Conservation (phyloP, 1,139 yeast genomes). For the Wickerhamomyces sp. region DNA sequence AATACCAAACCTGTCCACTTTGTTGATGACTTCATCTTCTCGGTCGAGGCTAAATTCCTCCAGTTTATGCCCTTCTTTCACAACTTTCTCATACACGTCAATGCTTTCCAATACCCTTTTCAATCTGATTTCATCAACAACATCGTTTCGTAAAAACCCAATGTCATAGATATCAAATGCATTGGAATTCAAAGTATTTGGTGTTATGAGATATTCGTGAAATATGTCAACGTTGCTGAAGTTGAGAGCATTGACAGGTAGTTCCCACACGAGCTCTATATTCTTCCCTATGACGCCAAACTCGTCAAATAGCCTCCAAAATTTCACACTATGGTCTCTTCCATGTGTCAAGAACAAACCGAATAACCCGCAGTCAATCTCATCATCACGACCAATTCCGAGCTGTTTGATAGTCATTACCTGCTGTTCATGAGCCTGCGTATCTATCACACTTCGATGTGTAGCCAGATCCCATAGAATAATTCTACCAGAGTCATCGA, state of each 20-base stretch:
- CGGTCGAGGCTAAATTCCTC: constrained; percentile 19
- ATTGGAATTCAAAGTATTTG: constrained; percentile 49
- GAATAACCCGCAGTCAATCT: constrained; percentile 14
- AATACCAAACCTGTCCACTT: constrained; percentile 39
- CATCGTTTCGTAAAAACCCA: constrained; percentile 9
- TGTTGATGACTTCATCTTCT: constrained; percentile 17
- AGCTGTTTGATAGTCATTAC: constrained; percentile 39
- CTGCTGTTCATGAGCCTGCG: constrained; percentile 47
- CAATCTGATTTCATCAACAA: constrained; percentile 15
- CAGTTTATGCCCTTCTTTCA: constrained; percentile 4
- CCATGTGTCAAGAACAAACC: constrained; percentile 46
- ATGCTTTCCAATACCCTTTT: constrained; percentile 26
- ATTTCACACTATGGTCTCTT: constrained; percentile 43
- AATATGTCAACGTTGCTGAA: constrained; percentile 44
- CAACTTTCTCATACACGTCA: constrained; percentile 16
- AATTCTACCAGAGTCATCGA: constrained; percentile 44
- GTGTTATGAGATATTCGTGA: constrained; percentile 36
- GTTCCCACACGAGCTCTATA: constrained; percentile 25
- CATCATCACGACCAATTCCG: constrained; percentile 21
- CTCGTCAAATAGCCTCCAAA: constrained; percentile 37
- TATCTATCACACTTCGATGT: constrained; percentile 37
- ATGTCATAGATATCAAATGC: constrained; percentile 47
- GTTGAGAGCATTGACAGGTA: constrained; percentile 54
- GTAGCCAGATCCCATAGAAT: constrained; percentile 47
- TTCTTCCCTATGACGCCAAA: constrained; percentile 10